A percentile compares a stretch with the other conserved stretches of the same genome.
Evolutionary conservation across 2,329 filamentous ascomycete species (phyloP).

Genomic region (Colletotrichum melonis): DNA sequence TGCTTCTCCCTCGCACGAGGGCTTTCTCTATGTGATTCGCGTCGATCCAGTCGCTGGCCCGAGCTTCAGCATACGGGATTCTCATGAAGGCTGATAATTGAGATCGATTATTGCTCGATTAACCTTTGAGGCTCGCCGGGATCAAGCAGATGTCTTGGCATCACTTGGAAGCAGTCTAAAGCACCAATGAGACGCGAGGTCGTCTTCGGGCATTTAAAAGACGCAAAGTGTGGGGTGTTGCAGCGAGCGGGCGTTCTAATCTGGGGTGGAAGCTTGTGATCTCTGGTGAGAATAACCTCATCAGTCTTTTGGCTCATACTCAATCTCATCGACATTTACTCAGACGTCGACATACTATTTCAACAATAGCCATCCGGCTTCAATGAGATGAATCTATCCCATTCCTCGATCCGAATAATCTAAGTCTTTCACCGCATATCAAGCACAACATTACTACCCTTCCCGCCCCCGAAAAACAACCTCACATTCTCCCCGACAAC

Average conservation of each 20-base stretch:
- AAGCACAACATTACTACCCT: conserved; percentile 25
- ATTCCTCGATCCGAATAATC: background rate
- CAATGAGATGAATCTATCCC: background rate
- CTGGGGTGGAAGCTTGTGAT: background rate
- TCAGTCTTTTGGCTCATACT: background rate
- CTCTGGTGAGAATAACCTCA: background rate
- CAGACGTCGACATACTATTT: background rate
- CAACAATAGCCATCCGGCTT: background rate
- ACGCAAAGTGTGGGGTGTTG: conserved; percentile 12
- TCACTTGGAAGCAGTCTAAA: background rate
- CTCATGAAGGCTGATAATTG: background rate
- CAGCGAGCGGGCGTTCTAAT: background rate
- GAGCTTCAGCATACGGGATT: background rate
- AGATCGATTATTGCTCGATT: background rate
- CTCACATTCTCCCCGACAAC: conserved; percentile 34
- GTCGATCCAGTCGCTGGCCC: background rate
- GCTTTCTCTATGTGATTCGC: background rate
- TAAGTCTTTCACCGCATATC: conserved; percentile 12
- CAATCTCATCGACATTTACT: background rate
- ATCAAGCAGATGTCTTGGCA: background rate
- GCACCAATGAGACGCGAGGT: background rate
- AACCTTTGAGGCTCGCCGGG: background rate
- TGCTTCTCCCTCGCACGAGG: too few relatives aligned
- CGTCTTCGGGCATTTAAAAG: conserved; percentile 2
- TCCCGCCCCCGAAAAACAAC: conserved; percentile 25